Conservation (phyloP, 1,139 yeast genomes). For the Hemisphaericaspora subhashii region DNA sequence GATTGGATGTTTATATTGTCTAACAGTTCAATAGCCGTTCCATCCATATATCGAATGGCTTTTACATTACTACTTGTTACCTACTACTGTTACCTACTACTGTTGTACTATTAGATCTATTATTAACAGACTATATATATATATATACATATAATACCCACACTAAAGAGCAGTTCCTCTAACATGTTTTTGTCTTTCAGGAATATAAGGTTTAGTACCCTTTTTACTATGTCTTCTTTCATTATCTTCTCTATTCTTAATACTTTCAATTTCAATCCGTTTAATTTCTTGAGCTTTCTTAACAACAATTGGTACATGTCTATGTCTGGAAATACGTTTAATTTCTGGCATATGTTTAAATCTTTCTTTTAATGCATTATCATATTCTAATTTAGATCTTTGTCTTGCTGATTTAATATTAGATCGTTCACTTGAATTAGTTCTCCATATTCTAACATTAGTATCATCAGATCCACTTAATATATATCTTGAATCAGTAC, state of each 20-base stretch:
- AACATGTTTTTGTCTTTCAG: conserved; percentile 84
- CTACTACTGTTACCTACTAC: too few species aligned
- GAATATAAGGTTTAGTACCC: conserved; percentile 59
- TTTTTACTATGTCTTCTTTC: conserved; percentile 75
- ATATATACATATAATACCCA: too few species aligned
- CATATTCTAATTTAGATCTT: conserved; percentile 84
- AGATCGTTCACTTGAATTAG: conserved; percentile 81
- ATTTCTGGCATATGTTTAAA: conserved; percentile 97
- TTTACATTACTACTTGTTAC: too few species aligned
- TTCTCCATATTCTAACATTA: conserved; percentile 90
- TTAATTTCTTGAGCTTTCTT: conserved; percentile 90
- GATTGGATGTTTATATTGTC: conserved; percentile 1
- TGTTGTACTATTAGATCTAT: too few species aligned
- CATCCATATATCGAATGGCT: too few species aligned
- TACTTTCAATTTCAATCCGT: conserved; percentile 64
- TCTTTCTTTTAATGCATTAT: conserved; percentile 85
- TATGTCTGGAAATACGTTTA: conserved; percentile 82
- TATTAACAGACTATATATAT: too few species aligned
- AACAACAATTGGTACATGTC: conserved; percentile 84
- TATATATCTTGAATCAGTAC: conserved; percentile 87
- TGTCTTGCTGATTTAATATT: conserved; percentile 79
- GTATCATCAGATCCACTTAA: conserved; percentile 95
- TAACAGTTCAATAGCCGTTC: too few species aligned
- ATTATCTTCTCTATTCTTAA: conserved; percentile 80
- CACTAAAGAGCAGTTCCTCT: conserved; percentile 70